Conservation (phyloP, 306 rosid genomes). For the Sophora flavescens region DNA sequence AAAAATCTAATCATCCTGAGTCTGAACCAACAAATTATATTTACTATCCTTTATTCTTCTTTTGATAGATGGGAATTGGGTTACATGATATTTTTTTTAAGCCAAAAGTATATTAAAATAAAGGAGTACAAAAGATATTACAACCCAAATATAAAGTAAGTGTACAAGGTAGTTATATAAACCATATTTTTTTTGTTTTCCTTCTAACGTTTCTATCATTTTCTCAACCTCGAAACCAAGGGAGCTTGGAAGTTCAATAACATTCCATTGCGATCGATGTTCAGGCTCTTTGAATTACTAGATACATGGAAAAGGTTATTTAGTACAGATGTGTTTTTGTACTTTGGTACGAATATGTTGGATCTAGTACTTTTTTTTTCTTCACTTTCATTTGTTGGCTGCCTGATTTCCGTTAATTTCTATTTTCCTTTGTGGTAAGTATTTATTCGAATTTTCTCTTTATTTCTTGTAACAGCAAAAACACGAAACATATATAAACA, state of each 20-base stretch:
- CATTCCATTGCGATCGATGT: not conserved
- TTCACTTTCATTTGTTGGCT: no score
- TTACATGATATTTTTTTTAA: not conserved
- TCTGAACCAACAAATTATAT: not conserved
- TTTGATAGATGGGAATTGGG: not conserved
- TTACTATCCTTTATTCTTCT: not conserved
- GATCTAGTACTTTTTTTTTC: no score
- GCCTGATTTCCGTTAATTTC: not conserved
- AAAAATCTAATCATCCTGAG: not conserved
- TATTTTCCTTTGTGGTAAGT: not conserved
- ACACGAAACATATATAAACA: conserved; percentile 22
- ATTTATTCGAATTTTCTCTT: not conserved
- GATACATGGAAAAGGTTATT: not conserved
- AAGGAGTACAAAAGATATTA: no score
- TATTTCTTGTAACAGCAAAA: not conserved
- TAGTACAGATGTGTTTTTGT: no score
- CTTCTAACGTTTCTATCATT: not conserved
- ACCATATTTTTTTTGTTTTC: no score
- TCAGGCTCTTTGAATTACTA: not conserved
- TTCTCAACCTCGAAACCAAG: not conserved
- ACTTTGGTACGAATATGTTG: no score
- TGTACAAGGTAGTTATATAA: no score
- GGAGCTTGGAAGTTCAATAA: not conserved
- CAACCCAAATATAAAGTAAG: no score
- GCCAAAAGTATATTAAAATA: no score